Conservation (phyloP, 1,284 basidiomycete species). For the Ustilago crameri region DNA sequence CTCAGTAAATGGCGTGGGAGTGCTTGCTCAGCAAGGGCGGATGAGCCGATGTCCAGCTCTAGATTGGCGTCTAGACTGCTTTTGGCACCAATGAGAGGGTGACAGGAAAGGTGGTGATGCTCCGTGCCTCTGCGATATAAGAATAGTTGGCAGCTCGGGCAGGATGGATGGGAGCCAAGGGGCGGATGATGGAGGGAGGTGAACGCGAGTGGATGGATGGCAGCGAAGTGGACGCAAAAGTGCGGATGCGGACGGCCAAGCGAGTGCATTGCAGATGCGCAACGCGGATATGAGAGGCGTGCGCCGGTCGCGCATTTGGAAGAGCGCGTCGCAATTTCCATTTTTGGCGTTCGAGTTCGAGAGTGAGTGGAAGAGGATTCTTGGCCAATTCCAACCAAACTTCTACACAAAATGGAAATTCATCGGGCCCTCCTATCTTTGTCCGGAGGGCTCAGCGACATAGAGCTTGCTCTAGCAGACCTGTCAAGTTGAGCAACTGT, state of each 20-base stretch:
- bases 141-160: background rate
- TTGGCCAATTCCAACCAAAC: constrained; percentile 7
- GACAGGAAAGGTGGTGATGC: background rate
- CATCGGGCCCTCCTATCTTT: no score
- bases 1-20: no score
- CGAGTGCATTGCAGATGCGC: constrained; percentile 2
- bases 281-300: background rate
- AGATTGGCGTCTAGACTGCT: no score
- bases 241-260: constrained; percentile 5
- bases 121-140: background rate
- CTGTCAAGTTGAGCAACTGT: no score
- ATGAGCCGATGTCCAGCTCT: no score
- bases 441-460: no score
- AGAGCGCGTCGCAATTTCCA: constrained; percentile 11
- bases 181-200: constrained; percentile 1
- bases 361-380: background rate
- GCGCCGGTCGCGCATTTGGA: background rate
- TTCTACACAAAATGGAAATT: background rate
- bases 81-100: no score
- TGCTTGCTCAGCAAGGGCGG: no score
- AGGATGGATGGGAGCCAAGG: background rate
- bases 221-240: background rate
- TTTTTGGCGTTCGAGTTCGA: constrained; percentile 3
- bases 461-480: no score
- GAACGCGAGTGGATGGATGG: constrained; percentile 3